Conservation (phyloP, 1,139 yeast species). For the Candida frijolesensis region DNA sequence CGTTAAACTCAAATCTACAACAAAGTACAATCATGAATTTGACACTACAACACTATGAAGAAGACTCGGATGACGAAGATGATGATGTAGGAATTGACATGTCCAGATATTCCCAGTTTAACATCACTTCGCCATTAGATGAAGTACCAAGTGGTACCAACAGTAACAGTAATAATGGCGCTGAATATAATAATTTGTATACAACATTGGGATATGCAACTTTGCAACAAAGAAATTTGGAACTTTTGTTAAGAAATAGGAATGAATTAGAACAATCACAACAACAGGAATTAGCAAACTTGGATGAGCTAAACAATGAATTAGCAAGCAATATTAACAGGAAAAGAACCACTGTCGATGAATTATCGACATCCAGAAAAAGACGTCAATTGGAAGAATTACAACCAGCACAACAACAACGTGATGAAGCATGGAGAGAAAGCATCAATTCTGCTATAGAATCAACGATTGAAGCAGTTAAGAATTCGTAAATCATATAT, state of each 20-base stretch:
- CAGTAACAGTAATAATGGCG: slow-evolving; percentile 8
- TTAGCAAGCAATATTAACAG: slow-evolving; percentile 18
- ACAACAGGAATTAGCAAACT: slow-evolving; percentile 19
- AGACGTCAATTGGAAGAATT: slow-evolving; percentile 37
- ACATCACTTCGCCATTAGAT: slow-evolving; percentile 18
- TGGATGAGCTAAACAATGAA: slow-evolving; percentile 18
- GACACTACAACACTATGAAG: slow-evolving; percentile 29
- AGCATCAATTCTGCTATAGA: slow-evolving; percentile 42
- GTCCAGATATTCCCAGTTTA: slow-evolving; percentile 32
- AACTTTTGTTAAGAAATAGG: slow-evolving; percentile 24
- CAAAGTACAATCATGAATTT: slow-evolving; percentile 8
- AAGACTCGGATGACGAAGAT: slow-evolving; percentile 25
- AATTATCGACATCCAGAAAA: slow-evolving; percentile 30
- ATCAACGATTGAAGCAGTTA: slow-evolving; percentile 22
- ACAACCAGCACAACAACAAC: slow-evolving; percentile 37
- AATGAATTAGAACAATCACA: slow-evolving; percentile 22
- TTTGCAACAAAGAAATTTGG: slow-evolving; percentile 32
- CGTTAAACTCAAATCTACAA: slow-evolving; percentile 16
- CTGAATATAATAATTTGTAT: slow-evolving; percentile 26
- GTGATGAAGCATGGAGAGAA: slow-evolving; percentile 41
- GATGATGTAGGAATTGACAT: slow-evolving; percentile 31
- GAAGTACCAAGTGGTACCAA: slow-evolving; percentile 5
- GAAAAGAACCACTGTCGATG: slow-evolving; percentile 36
- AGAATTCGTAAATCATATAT: neutral
- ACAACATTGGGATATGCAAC: slow-evolving; percentile 34